These are phyloP conservation scores for Ophiobolus disseminans DNA, from an alignment of 2,329 filamentous ascomycete genomes.

Conservation along the genomic window DNA sequence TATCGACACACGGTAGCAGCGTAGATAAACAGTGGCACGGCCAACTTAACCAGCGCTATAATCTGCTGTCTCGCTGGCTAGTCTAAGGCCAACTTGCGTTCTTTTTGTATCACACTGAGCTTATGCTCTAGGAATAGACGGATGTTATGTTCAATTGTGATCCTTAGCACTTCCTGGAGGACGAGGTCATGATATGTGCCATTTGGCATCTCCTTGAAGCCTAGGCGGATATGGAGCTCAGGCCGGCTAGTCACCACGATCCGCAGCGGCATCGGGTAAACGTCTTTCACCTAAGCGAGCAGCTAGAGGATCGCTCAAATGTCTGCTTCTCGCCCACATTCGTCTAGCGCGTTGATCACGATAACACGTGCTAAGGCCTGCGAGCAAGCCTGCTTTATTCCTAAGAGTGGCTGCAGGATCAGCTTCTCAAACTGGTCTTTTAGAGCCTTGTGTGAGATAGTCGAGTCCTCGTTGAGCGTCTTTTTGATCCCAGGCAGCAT, in stretches of 20 bases:
- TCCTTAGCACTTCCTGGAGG: conserved; percentile 17
- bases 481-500: conserved; percentile 17
- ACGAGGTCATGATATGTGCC: too few species aligned
- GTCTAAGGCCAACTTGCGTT: conserved; percentile 19
- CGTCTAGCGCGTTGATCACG: conserved; percentile 40
- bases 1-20: conserved; percentile 36
- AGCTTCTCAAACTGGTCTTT: too few species aligned
- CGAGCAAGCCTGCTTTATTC: neutral
- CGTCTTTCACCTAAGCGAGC: conserved; percentile 16
- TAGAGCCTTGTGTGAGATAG: conserved; percentile 8
- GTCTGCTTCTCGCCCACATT: conserved; percentile 33
- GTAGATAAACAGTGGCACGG: conserved; percentile 42
- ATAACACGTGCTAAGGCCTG: conserved; percentile 2
- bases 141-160: conserved; percentile 24
- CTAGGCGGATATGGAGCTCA: conserved; percentile 26
- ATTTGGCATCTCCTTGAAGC: conserved; percentile 20
- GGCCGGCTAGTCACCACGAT: conserved; percentile 28
- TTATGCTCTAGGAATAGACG: conserved; percentile 26
- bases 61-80: conserved; percentile 34
- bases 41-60: conserved; percentile 30
- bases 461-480: conserved; percentile 13
- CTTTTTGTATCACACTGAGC: conserved; percentile 20
- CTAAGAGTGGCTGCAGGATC: conserved; percentile 12
- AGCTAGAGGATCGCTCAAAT: conserved; percentile 26
- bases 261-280: conserved; percentile 15